Evolutionary conservation across 2,329 filamentous ascomycete genomes (phyloP), one percentile per base, ranked within the genome.

Genomic region (Aureobasidium sp.): DNA sequence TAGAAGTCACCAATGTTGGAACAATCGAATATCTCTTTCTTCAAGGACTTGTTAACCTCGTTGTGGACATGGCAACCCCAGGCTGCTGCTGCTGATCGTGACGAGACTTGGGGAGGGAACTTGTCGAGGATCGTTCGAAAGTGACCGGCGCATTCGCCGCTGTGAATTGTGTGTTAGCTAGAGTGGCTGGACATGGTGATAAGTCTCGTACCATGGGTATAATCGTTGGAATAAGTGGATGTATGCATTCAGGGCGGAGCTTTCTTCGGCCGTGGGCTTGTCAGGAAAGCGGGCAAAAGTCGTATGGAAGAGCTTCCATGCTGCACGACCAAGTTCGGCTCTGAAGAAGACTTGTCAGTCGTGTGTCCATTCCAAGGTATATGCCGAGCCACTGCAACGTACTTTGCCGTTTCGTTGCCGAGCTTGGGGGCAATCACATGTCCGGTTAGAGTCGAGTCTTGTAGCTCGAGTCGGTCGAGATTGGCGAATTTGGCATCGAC

Each of bases 371-470:
- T 54, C 45, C 22, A 22, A 17, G 2, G 35, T 22, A 14, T 12
- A 1, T 37, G 7, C 3, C 35, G 11, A 31, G 35, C 29, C 27
- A 39, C 14, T n/a, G 54, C 19, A 42, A 70, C 79, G 54, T 78
- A 88, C 86, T 93, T 94, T 60, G 85, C 78, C 7, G 90, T 94
- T 64, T 87, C 89, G 75, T 94, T 94, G 70, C 89, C 90, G 59
- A 94, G 78, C 75, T 90, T 91, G 1, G 89, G 87, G 56, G 89
- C 89, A 69, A 91, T 93, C 3, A 85, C 86, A 61, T 84, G 84
- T 61, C 88, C 89, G 19, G 81, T 79, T 24, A 91, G 77, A 40
- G 71, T 66, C 12, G 70, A 64, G 40, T 66, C 49, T 62, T 64
- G 53, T 39, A 67, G 67, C 62, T 71, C 70, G 24, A 67, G 64